Evolutionary conservation across 2,329 filamentous ascomycete genomes (phyloP), one percentile per base, ranked within the genome.

Genomic region (Beauveria pseudobassiana): DNA sequence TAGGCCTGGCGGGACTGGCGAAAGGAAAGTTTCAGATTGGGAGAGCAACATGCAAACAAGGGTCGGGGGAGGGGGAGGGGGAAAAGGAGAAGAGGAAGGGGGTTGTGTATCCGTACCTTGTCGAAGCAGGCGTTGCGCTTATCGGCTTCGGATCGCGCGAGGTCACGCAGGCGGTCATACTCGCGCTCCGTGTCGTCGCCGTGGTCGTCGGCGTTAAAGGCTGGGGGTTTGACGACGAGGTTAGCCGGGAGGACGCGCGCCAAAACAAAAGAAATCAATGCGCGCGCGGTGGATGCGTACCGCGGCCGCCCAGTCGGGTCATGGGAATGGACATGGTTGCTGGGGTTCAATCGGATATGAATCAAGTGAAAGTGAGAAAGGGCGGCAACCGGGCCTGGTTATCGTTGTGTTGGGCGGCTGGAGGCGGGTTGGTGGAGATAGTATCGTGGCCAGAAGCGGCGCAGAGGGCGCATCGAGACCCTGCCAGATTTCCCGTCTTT

Each of bases 121-220:
- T 91, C 85, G 71, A 92, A 93, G 77, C 90, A 96, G 58, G 83
- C 81, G 65, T 85, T 85, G 67, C 91, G 89, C 78, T 95, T 91
- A 57, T 81, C 78, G 63, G 89, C 91, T 80, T 96, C 93, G 69
- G 86, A 81, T 65, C 90, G 87, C 20, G 93, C 95, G 20, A 93
- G 82, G 67, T 88, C 87, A 70, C 95, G 91, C 50, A 98, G 83
- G 59, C 91, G 89, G 73, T 98, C 93, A 76, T 98, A 98, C 77
- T 98, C 93, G 67, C 82, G 85, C 79, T 98, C 93, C 61, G 85
- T 80, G 63, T 87, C 82, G 67, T 78, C 78, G 71, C 84, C 85
- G 18, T 61, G 51, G 67, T 87, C 80, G 63, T 81, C 82, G 73
- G 91, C 87, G 75, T 87, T 90, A 79, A 93, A 91, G 75, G 88